A percentile compares a stretch with the other conserved stretches of the same genome.
phyloP scores from a whole-genome alignment of 2,329 filamentous ascomycete species.

The Dryadomyces quercivorus region DNA sequence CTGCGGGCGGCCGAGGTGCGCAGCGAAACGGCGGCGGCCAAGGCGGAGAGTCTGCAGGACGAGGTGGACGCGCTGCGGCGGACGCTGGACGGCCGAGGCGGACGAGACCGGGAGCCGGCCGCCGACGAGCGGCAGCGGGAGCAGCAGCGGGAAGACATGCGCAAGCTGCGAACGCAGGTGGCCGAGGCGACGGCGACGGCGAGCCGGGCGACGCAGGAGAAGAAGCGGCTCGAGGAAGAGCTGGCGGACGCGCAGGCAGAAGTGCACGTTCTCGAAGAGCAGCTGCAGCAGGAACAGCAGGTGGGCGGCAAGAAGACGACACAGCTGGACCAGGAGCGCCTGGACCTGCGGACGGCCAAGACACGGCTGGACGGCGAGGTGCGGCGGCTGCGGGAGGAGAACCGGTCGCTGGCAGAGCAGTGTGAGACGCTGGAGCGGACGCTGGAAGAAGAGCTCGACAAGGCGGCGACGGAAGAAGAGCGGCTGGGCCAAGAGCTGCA shows the following conservation, averaged over 20 bases:
- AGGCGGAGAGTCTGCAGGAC: slow-evolving; percentile 57
- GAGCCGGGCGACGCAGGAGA: slow-evolving; percentile 43
- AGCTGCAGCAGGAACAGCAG: slow-evolving; percentile 42
- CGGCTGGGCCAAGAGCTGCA: slow-evolving; percentile 44
- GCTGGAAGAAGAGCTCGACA: slow-evolving; percentile 53
- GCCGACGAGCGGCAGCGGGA: slow-evolving; percentile 30
- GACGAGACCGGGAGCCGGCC: slow-evolving; percentile 49
- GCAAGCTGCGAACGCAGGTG: slow-evolving; percentile 38
- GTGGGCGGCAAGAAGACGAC: slow-evolving; percentile 35
- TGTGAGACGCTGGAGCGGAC: slow-evolving; percentile 48
- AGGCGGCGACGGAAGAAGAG: slow-evolving; percentile 53
- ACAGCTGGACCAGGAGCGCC: slow-evolving; percentile 55
- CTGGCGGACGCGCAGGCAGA: slow-evolving; percentile 50
- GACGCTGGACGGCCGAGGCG: slow-evolving; percentile 35
- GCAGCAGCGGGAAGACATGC: slow-evolving; percentile 29
- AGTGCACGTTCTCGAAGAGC: slow-evolving; percentile 49
- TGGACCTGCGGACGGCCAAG: slow-evolving; percentile 56
- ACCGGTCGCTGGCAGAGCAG: slow-evolving; percentile 41
- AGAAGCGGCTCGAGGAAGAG: slow-evolving; percentile 50
- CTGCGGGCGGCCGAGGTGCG: slow-evolving; percentile 56
- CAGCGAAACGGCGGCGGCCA: slow-evolving; percentile 49
- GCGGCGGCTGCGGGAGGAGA: slow-evolving; percentile 52
- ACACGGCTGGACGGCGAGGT: slow-evolving; percentile 56
- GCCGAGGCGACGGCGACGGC: slow-evolving; percentile 8
- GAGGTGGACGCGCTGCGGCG: slow-evolving; percentile 64